Evolutionary conservation across 2,329 filamentous ascomycete species (phyloP).

Genomic region (Hymenoscyphus occultus): DNA sequence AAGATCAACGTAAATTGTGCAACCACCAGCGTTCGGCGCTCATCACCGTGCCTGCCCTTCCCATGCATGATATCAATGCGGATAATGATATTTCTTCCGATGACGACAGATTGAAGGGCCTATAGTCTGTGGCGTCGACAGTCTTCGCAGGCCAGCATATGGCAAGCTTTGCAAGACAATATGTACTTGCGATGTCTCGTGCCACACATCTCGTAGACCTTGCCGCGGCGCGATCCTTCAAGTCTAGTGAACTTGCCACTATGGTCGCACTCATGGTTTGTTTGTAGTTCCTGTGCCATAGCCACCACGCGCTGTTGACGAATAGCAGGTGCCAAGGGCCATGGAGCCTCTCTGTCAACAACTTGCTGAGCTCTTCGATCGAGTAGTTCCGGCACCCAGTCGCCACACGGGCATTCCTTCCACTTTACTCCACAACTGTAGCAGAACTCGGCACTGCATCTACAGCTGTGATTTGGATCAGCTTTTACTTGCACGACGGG

Average conservation of each 20-base stretch:
- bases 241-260: constrained; percentile 20
- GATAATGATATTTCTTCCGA: too few relatives aligned
- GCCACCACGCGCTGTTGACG: constrained; percentile 19
- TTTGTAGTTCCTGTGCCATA: constrained; percentile 21
- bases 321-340: constrained; percentile 19
- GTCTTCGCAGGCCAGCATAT: constrained; percentile 23
- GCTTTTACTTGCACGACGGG: constrained; percentile 10
- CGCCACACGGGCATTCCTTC: constrained; percentile 26
- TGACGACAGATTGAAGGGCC: too few relatives aligned
- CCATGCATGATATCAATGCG: too few relatives aligned
- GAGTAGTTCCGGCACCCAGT: constrained; percentile 25
- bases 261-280: constrained; percentile 24
- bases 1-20: too few relatives aligned
- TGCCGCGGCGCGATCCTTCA: constrained; percentile 17
- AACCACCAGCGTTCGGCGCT: too few relatives aligned
- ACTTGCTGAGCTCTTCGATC: constrained; percentile 25
- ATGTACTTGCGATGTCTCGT: constrained; percentile 22
- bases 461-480: constrained; percentile 23
- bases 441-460: constrained; percentile 26
- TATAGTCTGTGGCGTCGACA: constrained; percentile 11
- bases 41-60: too few relatives aligned
- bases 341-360: constrained; percentile 25
- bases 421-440: constrained; percentile 27
- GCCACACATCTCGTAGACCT: constrained; percentile 22
- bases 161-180: constrained; percentile 23